Evolutionary conservation across 441 rosid species (phyloP), one percentile per base, ranked within the genome.

Genomic region (Bocquillonia castaneifolia): DNA sequence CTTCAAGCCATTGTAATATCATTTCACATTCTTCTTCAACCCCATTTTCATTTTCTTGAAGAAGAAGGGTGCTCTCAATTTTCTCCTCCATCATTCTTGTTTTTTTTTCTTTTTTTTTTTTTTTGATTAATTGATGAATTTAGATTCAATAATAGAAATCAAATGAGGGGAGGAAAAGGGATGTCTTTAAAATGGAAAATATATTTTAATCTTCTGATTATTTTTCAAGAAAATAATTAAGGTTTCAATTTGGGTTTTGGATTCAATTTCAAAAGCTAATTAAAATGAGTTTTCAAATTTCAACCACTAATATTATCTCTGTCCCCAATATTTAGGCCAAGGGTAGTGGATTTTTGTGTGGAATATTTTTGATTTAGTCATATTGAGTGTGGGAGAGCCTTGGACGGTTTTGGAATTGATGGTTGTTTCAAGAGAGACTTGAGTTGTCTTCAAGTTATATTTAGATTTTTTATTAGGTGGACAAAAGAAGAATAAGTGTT

Each of bases 31-130:
- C 55, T 25, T 42, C 59, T 20, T 51, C 40, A 5, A 50, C 32
- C 29, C 51, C 58, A 28, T 17, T 25, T 37, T 61, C 78, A 34
- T n/a, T 34, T 3, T 71, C 55, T 56, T 50, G 4, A 58, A 45
- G 44, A 58, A 45, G 44, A 26, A 29, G 58, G 22, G n/a, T 40
- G 28, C 25, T 58, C 37, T 55, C 60, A 5, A 34, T 14, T 55
- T 32, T 62, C 64, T 45, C 59, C 66, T 60, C 71, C 67, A 65
- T 65, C 28, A 20, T 13, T 15, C 22, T 51, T 18, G 13, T 6
- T 36, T 20, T 55, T 37, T 37, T 68, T 6, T n/a, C n/a, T n/a
- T n/a, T n/a, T n/a, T n/a, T n/a, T n/a, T n/a, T n/a, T n/a, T 5
- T 42, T 10, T 36, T 36, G 40, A 36, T 42, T 12, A 6, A 42